Conservation (phyloP, 768 basidiomycete species). For the Phanerodontia chrysosporium region DNA sequence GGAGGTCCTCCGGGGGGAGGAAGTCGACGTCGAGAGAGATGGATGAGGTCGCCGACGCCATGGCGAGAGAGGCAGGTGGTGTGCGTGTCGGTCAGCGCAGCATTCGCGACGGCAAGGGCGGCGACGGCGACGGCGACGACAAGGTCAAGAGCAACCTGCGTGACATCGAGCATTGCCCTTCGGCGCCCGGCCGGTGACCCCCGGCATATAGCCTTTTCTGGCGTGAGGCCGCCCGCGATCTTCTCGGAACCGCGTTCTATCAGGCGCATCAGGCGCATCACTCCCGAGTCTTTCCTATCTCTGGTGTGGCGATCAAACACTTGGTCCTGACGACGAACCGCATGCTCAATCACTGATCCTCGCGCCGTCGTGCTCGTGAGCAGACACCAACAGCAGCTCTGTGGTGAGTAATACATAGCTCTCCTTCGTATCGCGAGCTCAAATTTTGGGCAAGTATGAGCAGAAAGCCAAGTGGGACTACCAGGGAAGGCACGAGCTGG, state of each 20-base stretch:
- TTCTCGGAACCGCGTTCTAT: no score
- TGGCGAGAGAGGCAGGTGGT: neutral
- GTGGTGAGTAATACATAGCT: no score
- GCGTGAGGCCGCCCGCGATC: neutral
- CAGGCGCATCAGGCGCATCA: no score
- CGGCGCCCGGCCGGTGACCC: neutral
- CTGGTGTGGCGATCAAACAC: neutral
- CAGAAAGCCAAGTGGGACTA: no score
- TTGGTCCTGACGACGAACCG: neutral
- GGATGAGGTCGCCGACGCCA: slow-evolving; percentile 3
- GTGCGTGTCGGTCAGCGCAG: neutral
- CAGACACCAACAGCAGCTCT: no score
- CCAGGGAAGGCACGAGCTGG: no score
- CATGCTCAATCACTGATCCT: neutral
- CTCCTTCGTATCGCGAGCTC: no score
- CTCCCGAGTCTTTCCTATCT: neutral
- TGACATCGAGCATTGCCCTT: slow-evolving; percentile 8
- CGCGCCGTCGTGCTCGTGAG: neutral
- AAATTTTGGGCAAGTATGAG: no score
- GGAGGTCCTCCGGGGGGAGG: slow-evolving; percentile 14
- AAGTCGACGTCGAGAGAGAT: slow-evolving; percentile 10
- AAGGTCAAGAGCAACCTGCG: neutral
- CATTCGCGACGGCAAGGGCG: neutral
- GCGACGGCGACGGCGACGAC: neutral
- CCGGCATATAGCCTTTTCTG: neutral